Percentiles rank a stretch among this genome's conserved stretches.
These are phyloP conservation scores for Globisporangium nodosum DNA, from an alignment of 352 stramenopile species.

Conservation along the genomic window DNA sequence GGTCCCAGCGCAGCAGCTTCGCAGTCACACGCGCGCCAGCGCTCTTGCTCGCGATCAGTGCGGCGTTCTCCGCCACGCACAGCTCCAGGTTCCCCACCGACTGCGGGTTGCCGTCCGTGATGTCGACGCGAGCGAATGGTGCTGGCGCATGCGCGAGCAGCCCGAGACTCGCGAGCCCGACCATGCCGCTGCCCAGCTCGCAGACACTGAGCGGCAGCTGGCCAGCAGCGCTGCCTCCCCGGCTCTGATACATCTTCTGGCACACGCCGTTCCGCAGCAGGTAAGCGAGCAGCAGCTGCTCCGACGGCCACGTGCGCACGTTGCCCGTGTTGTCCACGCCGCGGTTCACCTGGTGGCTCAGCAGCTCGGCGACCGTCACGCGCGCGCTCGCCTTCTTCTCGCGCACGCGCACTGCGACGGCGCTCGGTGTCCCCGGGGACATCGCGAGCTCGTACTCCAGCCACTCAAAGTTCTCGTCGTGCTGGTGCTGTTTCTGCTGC, in stretches of 20 bases:
- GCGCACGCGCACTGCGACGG: slow-evolving; percentile 35
- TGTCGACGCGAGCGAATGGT: slow-evolving; percentile 34
- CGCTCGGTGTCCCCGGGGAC: neutral
- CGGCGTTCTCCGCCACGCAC: slow-evolving; percentile 53
- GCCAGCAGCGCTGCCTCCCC: neutral
- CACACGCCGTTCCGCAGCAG: slow-evolving; percentile 40
- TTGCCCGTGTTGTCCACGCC: slow-evolving; percentile 88
- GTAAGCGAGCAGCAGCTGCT: slow-evolving; percentile 66
- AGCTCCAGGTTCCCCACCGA: slow-evolving; percentile 61
- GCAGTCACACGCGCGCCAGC: slow-evolving; percentile 9
- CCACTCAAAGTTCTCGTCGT: slow-evolving; percentile 43
- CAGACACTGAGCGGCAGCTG: slow-evolving; percentile 35
- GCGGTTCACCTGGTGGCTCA: slow-evolving; percentile 72
- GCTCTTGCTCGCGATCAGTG: slow-evolving; percentile 9
- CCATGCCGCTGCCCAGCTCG: slow-evolving; percentile 77
- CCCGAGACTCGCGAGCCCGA: slow-evolving; percentile 58
- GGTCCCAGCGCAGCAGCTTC: slow-evolving; percentile 70
- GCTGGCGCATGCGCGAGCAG: slow-evolving; percentile 43
- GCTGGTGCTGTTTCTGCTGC: slow-evolving; percentile 1
- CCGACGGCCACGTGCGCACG: slow-evolving; percentile 81
- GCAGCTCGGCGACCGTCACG: slow-evolving; percentile 54
- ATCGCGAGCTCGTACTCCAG: slow-evolving; percentile 30
- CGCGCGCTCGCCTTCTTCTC: slow-evolving; percentile 59
- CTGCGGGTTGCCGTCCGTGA: slow-evolving; percentile 75
- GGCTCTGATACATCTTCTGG: slow-evolving; percentile 16